Evolutionary conservation across 2,329 filamentous ascomycete genomes (phyloP), one percentile per base, ranked within the genome.

Genomic region (Taxawa tesnikishii): DNA sequence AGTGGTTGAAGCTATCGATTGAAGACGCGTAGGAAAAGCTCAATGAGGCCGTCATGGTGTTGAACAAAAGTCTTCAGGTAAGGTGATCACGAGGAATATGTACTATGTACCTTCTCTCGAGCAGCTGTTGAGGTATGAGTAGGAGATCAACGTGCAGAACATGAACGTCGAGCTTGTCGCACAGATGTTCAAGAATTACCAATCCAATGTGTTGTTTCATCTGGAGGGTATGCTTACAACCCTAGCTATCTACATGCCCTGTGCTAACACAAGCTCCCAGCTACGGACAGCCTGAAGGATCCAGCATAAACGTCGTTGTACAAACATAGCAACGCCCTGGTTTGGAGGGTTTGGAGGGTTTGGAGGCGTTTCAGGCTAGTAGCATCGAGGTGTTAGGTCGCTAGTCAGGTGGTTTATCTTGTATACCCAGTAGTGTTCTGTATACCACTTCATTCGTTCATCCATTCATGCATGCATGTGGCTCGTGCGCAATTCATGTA

Each of bases 131-230:
- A 29, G 23, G 19, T 23, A 23, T 8, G 8, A n/a, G 19, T 23
- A 94, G 82, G 88, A 96, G 45, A 94, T 96, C 68, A 96, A 96
- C 51, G 79, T 94, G 34, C 83, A 94, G 50, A 98, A 96, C 56
- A 94, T 96, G 85, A 93, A 98, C 52, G 84, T 94, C 21, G 90
- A 96, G 61, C 70, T 96, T 3, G 90, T 96, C 4, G 87, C 88
- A 1, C 88, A 96, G 54, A 98, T 98, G 90, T 98, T 96, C 68
- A 94, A 96, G 65, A 98, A 96, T 60, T 98, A 98, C 55, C 87
- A 94, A 56, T 94, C 85, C 8, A 98, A 96, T 48, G 88, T 96
- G 10, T 64, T 96, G 5, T 96, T 98, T 55, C 90, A 98, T 49
- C 69, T 98, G 5, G 90, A 96, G 75, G 90, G 90, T 92, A 65